Percentiles rank a stretch among this genome's conserved stretches.
Evolutionary conservation across 805 yeast species (phyloP).

Genomic region (Schwanniomyces pseudopolymorphus): DNA sequence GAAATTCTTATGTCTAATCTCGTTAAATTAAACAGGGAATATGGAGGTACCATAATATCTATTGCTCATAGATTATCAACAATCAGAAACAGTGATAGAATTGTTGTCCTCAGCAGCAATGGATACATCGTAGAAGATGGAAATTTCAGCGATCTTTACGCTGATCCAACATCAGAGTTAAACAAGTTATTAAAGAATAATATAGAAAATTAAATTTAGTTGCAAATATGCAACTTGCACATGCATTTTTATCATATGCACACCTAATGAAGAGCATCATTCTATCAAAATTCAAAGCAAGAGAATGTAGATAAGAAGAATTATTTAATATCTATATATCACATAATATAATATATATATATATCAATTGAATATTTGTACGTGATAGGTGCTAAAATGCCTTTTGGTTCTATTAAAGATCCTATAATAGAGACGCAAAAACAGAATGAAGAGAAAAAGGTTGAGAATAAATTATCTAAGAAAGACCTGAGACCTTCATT

Average conservation of each 20-base stretch:
- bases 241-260: background rate
- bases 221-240: background rate
- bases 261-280: background rate
- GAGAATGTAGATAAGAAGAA: background rate
- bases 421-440: background rate
- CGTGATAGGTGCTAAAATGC: background rate
- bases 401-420: background rate
- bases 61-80: slow-evolving; percentile 92
- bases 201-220: background rate
- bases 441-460: background rate
- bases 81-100: slow-evolving; percentile 75
- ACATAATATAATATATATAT: too few species aligned
- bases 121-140: slow-evolving; percentile 71
- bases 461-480: background rate
- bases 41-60: slow-evolving; percentile 70
- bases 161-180: slow-evolving; percentile 30
- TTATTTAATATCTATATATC: too few species aligned
- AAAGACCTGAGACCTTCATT: background rate
- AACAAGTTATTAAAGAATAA: slow-evolving; percentile 34
- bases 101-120: slow-evolving; percentile 59
- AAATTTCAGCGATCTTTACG: slow-evolving; percentile 23
- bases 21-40: slow-evolving; percentile 46
- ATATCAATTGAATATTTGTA: background rate
- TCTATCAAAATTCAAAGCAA: background rate
- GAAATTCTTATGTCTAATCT: slow-evolving; percentile 78